Conservation (phyloP, 208 protist species). For the Trypanosoma conorhini region DNA sequence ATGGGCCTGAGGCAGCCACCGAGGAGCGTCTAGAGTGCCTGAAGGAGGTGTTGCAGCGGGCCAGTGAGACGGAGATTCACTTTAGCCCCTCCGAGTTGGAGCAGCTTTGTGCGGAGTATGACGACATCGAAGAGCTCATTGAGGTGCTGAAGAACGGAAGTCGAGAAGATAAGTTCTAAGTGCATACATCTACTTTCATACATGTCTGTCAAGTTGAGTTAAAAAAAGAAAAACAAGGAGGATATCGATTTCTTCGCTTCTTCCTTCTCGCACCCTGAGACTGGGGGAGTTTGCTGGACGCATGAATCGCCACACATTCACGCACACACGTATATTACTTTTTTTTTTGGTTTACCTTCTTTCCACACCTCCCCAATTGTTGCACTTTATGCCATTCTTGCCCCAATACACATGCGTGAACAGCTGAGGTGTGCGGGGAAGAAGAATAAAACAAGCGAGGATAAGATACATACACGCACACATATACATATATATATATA, state of each 20-base stretch:
- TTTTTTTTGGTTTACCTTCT: not conserved
- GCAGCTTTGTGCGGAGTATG: slow-evolving; percentile 85
- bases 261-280: no score
- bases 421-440: not conserved
- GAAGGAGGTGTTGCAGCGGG: slow-evolving; percentile 18
- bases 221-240: not conserved
- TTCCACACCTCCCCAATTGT: not conserved
- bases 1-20: slow-evolving; percentile 27
- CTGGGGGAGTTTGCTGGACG: no score
- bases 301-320: no score
- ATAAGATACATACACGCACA: no score
- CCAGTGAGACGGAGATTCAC: slow-evolving; percentile 10
- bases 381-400: no score
- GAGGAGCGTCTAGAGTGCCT: slow-evolving; percentile 14
- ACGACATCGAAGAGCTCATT: slow-evolving; percentile 71
- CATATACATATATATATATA: no score
- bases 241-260: no score
- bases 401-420: not conserved
- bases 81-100: slow-evolving; percentile 88
- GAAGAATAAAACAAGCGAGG: not conserved
- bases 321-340: no score
- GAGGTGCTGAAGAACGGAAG: slow-evolving; percentile 53
- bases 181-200: not conserved
- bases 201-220: not conserved
- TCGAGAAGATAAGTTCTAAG: slow-evolving; percentile 51